Base-by-base conservation (phyloP, 805 yeast species). In the Teunomyces atbi region DNA sequence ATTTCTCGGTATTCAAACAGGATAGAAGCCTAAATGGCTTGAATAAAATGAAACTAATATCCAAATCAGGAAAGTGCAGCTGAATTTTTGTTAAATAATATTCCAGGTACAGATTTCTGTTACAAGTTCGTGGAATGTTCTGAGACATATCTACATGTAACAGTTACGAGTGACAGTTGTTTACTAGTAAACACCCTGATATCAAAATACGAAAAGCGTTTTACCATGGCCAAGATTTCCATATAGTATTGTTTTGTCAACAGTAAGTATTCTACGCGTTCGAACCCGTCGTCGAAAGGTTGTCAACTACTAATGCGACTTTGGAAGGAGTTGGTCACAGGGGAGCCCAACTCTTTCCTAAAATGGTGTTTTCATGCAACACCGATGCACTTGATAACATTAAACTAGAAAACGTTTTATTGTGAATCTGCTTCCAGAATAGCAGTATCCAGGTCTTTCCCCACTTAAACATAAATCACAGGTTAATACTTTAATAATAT, bases 41-140 rank as follows among this genome's bases (percentile, higher is more conserved):
- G 13, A 6, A 11, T 4, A 19, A 20, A 36, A 36, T 19, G 12
- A 10, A 12, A 13, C 23, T 19, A 36, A 18, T 36, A 19, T 18
- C 39, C 39, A n/a, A n/a, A 36, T 36, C 18, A 13, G 39, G 39
- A 20, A 36, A 36, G 15, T 19, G 39, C 39, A 36, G 18, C 27
- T 36, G 39, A 36, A 21, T 36, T 36, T 20, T 12, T 10, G 18
- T 13, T 4, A 12, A 15, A 36, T 21, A 34, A 36, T 36, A 13
- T 36, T 36, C 27, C 39, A 36, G 39, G 39, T 18, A 36, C 39
- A 15, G 15, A 4, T 6, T 12, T 21, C 23, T 36, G 39, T 19
- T 12, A 36, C 28, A 20, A 36, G 18, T 19, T 7, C 15, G 16
- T 30, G 28, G 28, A 36, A 36, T 36, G 39, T 13, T 11, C 27